phyloP scores from a whole-genome alignment of 306 rosid genomes.

The Trifolium subterraneum region DNA sequence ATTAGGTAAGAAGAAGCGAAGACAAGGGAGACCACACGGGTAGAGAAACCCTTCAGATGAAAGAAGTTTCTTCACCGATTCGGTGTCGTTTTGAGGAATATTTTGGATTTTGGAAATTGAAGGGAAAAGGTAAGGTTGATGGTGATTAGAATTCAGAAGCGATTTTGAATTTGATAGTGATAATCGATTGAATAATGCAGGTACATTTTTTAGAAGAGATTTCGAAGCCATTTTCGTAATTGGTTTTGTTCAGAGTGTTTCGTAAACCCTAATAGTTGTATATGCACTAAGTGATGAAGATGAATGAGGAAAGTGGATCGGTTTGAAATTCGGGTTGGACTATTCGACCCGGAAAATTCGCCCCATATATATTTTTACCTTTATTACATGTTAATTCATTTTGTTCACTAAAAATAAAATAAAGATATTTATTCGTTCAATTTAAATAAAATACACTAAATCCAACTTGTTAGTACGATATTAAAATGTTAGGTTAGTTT shows the following conservation, averaged over 20 bases:
- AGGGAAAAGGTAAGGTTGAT: conserved; percentile 63
- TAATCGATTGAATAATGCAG: conserved; percentile 60
- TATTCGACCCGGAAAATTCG: background rate
- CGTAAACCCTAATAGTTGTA: conserved; percentile 47
- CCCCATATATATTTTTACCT: too few relatives aligned
- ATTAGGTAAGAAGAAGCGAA: conserved; percentile 78
- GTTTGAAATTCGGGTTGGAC: background rate
- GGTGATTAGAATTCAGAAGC: conserved; percentile 41
- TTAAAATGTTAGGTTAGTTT: too few relatives aligned
- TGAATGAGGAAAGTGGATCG: background rate
- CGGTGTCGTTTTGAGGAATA: conserved; percentile 66
- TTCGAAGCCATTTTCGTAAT: conserved; percentile 73
- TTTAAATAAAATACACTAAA: too few relatives aligned
- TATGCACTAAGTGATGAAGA: background rate
- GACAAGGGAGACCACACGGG: conserved; percentile 82
- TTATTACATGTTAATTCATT: too few relatives aligned
- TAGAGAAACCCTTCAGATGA: conserved; percentile 50
- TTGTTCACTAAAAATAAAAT: too few relatives aligned
- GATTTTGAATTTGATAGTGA: conserved; percentile 52
- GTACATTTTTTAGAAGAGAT: conserved; percentile 64
- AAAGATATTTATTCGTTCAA: too few relatives aligned
- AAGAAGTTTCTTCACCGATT: conserved; percentile 44
- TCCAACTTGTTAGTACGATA: too few relatives aligned
- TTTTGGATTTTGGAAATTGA: conserved; percentile 53
- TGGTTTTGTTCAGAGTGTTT: conserved; percentile 3